These are phyloP conservation scores for Boehmeria nivea DNA, from an alignment of 306 rosid species.

Conservation along the genomic window DNA sequence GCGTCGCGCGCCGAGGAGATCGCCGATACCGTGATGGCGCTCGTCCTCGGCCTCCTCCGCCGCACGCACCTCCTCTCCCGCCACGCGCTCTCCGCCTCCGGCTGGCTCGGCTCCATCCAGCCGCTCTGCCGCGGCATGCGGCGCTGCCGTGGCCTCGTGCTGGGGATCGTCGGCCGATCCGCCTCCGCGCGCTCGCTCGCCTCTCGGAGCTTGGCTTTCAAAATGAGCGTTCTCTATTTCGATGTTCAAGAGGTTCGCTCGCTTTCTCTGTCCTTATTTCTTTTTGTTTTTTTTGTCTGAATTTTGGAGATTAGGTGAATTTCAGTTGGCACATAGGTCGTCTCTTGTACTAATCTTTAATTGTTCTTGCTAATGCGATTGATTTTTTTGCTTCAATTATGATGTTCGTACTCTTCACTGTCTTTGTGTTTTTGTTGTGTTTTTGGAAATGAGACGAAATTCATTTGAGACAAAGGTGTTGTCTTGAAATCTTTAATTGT, in stretches of 20 bases:
- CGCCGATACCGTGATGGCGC: conserved; percentile 95
- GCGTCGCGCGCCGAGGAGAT: conserved; percentile 93
- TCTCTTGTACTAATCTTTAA: no score
- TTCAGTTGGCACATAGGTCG: neutral
- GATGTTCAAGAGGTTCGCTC: conserved; percentile 58
- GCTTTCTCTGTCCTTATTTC: neutral
- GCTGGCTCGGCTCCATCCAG: conserved; percentile 98
- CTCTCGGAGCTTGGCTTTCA: conserved; percentile 91
- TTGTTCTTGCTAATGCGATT: neutral
- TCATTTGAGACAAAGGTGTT: no score
- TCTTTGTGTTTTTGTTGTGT: no score
- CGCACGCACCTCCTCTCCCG: conserved; percentile 92
- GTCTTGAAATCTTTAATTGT: no score
- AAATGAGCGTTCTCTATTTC: conserved; percentile 85
- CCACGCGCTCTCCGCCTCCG: conserved; percentile 82
- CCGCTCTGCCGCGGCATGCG: conserved; percentile 98
- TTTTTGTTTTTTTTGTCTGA: neutral
- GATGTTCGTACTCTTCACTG: no score
- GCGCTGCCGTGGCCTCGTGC: conserved; percentile 87
- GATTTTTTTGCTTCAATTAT: neutral
- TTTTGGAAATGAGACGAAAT: no score
- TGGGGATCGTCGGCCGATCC: conserved; percentile 92
- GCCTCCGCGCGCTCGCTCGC: conserved; percentile 91
- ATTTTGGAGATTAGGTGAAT: neutral
- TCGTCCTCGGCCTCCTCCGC: conserved; percentile 86